Evolutionary conservation across 257 asterid species (phyloP), one percentile per base, ranked within the genome.

Genomic region (Primulina huaijiensis): DNA sequence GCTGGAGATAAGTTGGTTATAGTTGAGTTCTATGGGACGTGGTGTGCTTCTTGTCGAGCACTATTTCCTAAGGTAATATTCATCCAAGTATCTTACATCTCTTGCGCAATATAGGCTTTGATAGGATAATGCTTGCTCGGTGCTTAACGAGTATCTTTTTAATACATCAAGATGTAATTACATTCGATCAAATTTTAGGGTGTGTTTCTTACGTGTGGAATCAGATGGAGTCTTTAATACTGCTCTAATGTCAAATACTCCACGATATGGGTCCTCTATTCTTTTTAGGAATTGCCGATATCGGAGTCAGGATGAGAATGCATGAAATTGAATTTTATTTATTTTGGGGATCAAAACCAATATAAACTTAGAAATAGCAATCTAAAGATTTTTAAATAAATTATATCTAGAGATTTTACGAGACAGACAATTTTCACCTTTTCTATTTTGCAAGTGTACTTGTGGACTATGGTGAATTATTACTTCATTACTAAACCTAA

Each of bases 11-110:
- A 84, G 74, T 83, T 92, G 58, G 98, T 89, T 72, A 81, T 92
- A 69, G 98, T 88, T 31, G 96, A 92, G 81, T 84, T 89, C 80
- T 92, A 89, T 66, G 97, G 90, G 46, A 89, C 97, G 62, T 92
- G 97, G 97, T 92, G 97, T 72, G 97, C 97, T 79, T 92, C 97
- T 74, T 92, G 95, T 71, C 84, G 89, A 75, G 97, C 95, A 65
- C 73, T 92, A 67, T 92, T 80, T 73, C 97, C 97, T 73, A 92
- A 86, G 93, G 96, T 91, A 77, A 40, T 71, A 69, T 59, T 67
- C 57, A 33, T 27, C 75, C 11, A 59, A 34, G 11, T 21, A 8
- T 29, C 58, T 27, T 21, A 43, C 12, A 12, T 6, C 30, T 27
- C 30, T 27, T 33, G 29, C 58, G 71, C 50, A 60, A 27, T 53